Evolutionary conservation across 169 alveolate genomes (phyloP).

Genomic region (Plasmodium reichenowi): DNA sequence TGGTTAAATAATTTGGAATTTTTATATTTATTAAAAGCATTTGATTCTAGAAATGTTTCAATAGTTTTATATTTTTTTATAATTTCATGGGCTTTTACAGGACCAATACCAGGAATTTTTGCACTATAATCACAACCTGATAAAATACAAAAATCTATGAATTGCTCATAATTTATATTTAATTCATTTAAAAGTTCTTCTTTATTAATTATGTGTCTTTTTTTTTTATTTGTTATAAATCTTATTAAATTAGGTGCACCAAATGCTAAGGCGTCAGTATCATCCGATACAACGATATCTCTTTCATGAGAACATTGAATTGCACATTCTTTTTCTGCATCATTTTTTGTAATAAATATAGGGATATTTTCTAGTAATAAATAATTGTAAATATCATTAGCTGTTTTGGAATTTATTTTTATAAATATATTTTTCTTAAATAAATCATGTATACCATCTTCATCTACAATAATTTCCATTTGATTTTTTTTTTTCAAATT

Average conservation of each 20-base stretch:
- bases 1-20: constrained; percentile 61
- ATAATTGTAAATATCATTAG: constrained; percentile 74
- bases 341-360: constrained; percentile 74
- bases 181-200: constrained; percentile 85
- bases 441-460: constrained; percentile 70
- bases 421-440: constrained; percentile 75
- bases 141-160: constrained; percentile 97
- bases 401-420: constrained; percentile 71
- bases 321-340: constrained; percentile 77
- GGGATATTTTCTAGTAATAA: constrained; percentile 64
- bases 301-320: constrained; percentile 75
- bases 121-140: constrained; percentile 99
- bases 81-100: constrained; percentile 95
- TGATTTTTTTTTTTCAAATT: constrained; percentile 31
- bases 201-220: constrained; percentile 82
- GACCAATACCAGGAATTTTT: constrained; percentile 96
- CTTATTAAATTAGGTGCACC: constrained; percentile 92
- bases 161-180: constrained; percentile 92
- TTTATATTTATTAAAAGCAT: constrained; percentile 54
- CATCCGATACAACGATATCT: constrained; percentile 91
- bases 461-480: constrained; percentile 71
- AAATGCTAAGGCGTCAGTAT: constrained; percentile 97
- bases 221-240: constrained; percentile 51
- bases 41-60: constrained; percentile 82
- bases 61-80: constrained; percentile 91